Conservation (phyloP, 257 asterid genomes). For the Cynanchum wilfordii region DNA sequence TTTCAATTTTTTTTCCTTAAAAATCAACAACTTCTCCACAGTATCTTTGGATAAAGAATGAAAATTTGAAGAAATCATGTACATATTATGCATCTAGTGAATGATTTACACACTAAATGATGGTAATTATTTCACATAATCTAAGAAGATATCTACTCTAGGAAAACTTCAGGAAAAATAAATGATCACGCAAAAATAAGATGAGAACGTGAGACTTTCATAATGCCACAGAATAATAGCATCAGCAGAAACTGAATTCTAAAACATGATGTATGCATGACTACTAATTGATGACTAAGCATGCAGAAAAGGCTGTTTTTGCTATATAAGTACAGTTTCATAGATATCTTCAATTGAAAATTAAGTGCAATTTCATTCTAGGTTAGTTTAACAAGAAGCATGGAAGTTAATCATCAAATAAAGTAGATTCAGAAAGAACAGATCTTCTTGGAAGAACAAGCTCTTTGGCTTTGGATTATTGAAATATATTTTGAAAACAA, state of each 20-base stretch:
- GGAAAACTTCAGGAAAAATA: neutral
- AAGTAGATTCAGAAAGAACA: neutral
- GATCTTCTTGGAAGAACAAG: neutral
- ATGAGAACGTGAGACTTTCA: too few relatives aligned
- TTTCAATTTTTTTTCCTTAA: too few relatives aligned
- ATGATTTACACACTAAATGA: neutral
- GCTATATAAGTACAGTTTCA: neutral
- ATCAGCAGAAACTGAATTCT: neutral
- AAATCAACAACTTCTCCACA: too few relatives aligned
- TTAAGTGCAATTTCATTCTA: neutral
- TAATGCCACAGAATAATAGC: too few relatives aligned
- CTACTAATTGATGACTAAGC: neutral
- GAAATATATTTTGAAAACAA: neutral
- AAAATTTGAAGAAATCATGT: neutral
- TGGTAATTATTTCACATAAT: neutral
- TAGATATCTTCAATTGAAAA: neutral
- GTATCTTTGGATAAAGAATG: too few relatives aligned
- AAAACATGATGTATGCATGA: neutral
- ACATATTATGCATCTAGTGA: neutral
- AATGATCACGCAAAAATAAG: neutral
- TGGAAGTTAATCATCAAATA: neutral
- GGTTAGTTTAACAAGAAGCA: neutral
- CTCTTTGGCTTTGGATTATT: neutral
- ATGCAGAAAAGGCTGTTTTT: neutral
- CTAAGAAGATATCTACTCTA: neutral